These are phyloP conservation scores for Sphaerulina populicola DNA, from an alignment of 2,329 filamentous ascomycete genomes.

Conservation along the genomic window DNA sequence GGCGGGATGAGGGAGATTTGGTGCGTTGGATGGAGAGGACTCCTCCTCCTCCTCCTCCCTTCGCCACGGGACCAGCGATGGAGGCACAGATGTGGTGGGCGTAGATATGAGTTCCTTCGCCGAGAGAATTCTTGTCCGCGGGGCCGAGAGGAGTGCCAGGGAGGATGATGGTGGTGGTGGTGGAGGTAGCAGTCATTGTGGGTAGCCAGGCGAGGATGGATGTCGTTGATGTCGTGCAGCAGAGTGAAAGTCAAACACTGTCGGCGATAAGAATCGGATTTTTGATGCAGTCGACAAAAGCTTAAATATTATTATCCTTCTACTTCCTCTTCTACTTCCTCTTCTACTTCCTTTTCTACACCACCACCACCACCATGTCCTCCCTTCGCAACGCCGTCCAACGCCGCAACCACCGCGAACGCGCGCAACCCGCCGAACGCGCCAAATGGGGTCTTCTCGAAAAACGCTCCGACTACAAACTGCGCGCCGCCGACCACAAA, in stretches of 20 bases:
- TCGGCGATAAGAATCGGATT: slow-evolving; percentile 3
- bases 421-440: slow-evolving; percentile 76
- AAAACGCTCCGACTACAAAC: slow-evolving; percentile 78
- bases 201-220: not conserved
- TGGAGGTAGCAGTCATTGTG: not conserved
- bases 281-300: not conserved
- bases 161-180: slow-evolving; percentile 54
- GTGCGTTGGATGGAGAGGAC: slow-evolving; percentile 34
- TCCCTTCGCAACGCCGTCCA: slow-evolving; percentile 58
- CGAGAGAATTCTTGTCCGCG: slow-evolving; percentile 57
- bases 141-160: slow-evolving; percentile 76
- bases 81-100: slow-evolving; percentile 62
- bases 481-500: slow-evolving; percentile 57
- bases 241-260: slow-evolving; percentile 3
- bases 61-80: slow-evolving; percentile 24
- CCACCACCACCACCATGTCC: slow-evolving; percentile 39
- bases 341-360: no score
- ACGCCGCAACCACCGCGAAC: slow-evolving; percentile 79
- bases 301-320: not conserved
- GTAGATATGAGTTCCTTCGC: slow-evolving; percentile 76
- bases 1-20: slow-evolving; percentile 41
- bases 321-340: no score
- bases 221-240: not conserved
- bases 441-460: slow-evolving; percentile 84
- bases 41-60: no score